Percentiles rank a stretch among this genome's conserved stretches.
These are phyloP conservation scores for Dipodascopsis uninucleata DNA, from an alignment of 805 yeast genomes.

Conservation along the genomic window DNA sequence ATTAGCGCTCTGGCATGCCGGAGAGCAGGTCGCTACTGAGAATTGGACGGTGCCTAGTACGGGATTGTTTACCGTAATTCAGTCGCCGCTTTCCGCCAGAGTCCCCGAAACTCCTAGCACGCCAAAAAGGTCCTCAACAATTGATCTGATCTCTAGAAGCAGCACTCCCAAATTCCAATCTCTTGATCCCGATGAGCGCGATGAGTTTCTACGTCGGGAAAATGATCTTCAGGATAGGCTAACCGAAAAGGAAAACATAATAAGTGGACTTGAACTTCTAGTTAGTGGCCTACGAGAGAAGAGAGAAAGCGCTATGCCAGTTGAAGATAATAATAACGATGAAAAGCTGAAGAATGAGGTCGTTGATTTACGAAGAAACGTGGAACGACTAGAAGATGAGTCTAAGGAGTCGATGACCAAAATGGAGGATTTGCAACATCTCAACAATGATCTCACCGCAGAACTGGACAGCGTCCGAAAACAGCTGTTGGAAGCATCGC, in stretches of 20 bases:
- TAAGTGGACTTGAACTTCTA: constrained; percentile 25
- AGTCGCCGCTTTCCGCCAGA: constrained; percentile 3
- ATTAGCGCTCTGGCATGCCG: constrained; percentile 39
- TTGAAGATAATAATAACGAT: background rate
- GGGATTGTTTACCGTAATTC: background rate
- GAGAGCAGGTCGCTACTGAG: constrained; percentile 32
- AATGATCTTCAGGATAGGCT: constrained; percentile 36
- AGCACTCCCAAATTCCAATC: constrained; percentile 9
- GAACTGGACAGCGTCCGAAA: constrained; percentile 24
- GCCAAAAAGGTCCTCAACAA: constrained; percentile 2
- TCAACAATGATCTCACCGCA: constrained; percentile 24
- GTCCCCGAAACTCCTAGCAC: constrained; percentile 9
- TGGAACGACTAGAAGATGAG: constrained; percentile 24
- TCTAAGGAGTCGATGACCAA: constrained; percentile 17
- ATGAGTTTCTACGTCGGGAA: constrained; percentile 34
- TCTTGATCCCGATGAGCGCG: constrained; percentile 22
- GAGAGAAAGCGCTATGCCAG: constrained; percentile 9
- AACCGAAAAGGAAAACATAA: constrained; percentile 31
- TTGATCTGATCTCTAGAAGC: constrained; percentile 8
- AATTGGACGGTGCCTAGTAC: constrained; percentile 30
- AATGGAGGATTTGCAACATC: constrained; percentile 23
- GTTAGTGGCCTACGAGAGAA: constrained; percentile 15
- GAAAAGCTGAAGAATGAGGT: constrained; percentile 7
- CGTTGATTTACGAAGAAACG: constrained; percentile 6
- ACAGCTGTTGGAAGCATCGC: constrained; percentile 16